Evolutionary conservation across 805 yeast genomes (phyloP), one percentile per base, ranked within the genome.

Genomic region (Candida ovalis): DNA sequence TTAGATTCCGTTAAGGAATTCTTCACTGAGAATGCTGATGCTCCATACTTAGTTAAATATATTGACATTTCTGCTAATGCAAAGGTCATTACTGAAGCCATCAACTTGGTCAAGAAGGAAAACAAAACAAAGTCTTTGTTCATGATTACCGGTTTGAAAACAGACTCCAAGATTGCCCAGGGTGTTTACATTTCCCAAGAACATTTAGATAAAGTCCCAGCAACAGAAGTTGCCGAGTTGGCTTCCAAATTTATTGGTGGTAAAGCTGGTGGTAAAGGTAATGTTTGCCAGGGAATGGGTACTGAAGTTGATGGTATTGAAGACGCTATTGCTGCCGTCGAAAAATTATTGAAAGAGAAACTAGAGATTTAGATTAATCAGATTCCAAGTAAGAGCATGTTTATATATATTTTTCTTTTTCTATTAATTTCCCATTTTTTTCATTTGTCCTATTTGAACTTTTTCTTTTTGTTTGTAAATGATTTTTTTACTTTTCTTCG

Each of bases 241-340:
- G 98, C 87, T 40, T 74, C 91, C 40, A 70, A 73, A 33, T 73
- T 76, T 59, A 81, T 94, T 58, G 99, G 99, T 56, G 99, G 99
- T 69, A 89, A 86, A 69, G 95, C 96, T 49, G 99, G 99, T 72
- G 99, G 99, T 69, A 94, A 89, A 72, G 98, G 97, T 54, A 88
- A 89, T 56, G 83, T 91, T 47, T 88, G 89, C 59, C 99, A 94
- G 74, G 99, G 99, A 70, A 86, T 89, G 83, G 99, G 99, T 60
- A 88, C 84, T 59, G 86, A 88, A 53, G 77, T 83, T 33, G 75
- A 71, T 30, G 88, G 86, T 54, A 75, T 89, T 45, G 76, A 75
- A 38, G 77, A 75, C 37, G 99, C 99, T 24, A 75, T 94, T 55
- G 78, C 75, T 30, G 88, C 84, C 53, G 80, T 91, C 45, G 77